Base-by-base conservation (phyloP, 1,284 basidiomycete species). In the Ganoderma meredithae region DNA sequence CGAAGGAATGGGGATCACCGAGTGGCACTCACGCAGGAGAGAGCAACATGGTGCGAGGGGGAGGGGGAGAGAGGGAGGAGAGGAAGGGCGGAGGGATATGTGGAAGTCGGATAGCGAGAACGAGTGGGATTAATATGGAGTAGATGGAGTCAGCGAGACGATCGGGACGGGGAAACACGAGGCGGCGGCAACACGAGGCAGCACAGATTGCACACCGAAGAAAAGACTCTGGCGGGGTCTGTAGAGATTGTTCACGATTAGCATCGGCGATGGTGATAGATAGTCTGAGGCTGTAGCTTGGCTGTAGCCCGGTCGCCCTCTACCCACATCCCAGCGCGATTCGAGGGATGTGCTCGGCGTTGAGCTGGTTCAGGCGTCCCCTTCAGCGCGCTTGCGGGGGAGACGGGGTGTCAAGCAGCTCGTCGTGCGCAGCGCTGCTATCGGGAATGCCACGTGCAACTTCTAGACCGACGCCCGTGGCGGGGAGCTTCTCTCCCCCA, bases 21-120 rank as follows among this genome's bases (percentile, higher is more conserved):
- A 65, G 72, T 73, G 63, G 74, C 58, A 84, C 91, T 77, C 86
- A 94, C 92, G 91, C 88, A 77, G 92, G 92, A 73, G 91, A 92
- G 79, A 88, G 86, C 75, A 93, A 86, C 92, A 93, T 93, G 80
- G 70, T 78, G 62, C 31, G 61, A 33, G 52, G 63, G 44, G 40
- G 58, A 13, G 4, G 41, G 63, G 72, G 56, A 64, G 60, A 64
- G 61, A 61, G 63, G 66, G 62, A 43, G 62, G 62, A 67, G 66
- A 68, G 55, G 55, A 59, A 66, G 59, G 27, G 27, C n/a, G 62
- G 63, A 63, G 66, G 52, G 36, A 47, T 63, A 56, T 41, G 52
- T 40, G 62, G 33, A 59, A 55, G 47, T 36, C 19, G 25, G 53
- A 36, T n/a, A 70, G 68, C 55, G 64, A 39, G 36, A 63, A 62